Evolutionary conservation across 495 filamentous ascomycete species (phyloP).

Genomic region (Penicillium daleae): DNA sequence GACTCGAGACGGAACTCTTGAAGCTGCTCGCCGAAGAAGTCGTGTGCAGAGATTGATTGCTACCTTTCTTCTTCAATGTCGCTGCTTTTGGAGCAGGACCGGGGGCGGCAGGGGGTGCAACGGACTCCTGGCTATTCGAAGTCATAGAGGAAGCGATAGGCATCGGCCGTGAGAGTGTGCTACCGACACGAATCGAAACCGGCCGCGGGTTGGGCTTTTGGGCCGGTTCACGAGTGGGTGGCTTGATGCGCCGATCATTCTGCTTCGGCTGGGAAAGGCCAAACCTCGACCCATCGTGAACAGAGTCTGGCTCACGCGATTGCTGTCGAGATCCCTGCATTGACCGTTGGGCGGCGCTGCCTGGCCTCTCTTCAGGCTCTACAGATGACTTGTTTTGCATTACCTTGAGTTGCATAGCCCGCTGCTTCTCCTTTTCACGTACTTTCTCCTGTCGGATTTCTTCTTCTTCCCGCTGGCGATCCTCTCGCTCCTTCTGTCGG

Average conservation of each 20-base stretch:
- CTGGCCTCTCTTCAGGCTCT: constrained; percentile 43
- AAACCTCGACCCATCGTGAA: constrained; percentile 43
- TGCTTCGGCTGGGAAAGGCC: constrained; percentile 54
- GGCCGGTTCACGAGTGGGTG: constrained; percentile 68
- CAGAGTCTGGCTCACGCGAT: constrained; percentile 42
- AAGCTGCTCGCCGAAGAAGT: constrained; percentile 68
- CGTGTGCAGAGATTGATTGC: constrained; percentile 67
- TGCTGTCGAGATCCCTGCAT: constrained; percentile 56
- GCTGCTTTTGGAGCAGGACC: constrained; percentile 51
- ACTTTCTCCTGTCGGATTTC: constrained; percentile 65
- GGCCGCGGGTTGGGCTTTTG: constrained; percentile 73
- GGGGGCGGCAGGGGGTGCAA: constrained; percentile 48
- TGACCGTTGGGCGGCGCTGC: constrained; percentile 41
- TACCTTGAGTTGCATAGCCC: constrained; percentile 44
- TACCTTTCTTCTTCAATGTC: constrained; percentile 63
- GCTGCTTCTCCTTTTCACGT: constrained; percentile 66
- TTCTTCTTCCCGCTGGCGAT: constrained; percentile 50
- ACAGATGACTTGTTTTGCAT: constrained; percentile 39
- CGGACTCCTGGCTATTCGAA: constrained; percentile 63
- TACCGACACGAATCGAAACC: constrained; percentile 77
- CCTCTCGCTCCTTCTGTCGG: constrained; percentile 61
- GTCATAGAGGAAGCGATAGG: constrained; percentile 63
- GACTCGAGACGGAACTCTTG: constrained; percentile 66
- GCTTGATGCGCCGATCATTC: constrained; percentile 69
- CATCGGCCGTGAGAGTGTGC: constrained; percentile 68